A percentile compares a stretch with the other conserved stretches of the same genome.
These are phyloP conservation scores for Kregervanrija delftensis DNA, from an alignment of 805 yeast species.

Conservation along the genomic window DNA sequence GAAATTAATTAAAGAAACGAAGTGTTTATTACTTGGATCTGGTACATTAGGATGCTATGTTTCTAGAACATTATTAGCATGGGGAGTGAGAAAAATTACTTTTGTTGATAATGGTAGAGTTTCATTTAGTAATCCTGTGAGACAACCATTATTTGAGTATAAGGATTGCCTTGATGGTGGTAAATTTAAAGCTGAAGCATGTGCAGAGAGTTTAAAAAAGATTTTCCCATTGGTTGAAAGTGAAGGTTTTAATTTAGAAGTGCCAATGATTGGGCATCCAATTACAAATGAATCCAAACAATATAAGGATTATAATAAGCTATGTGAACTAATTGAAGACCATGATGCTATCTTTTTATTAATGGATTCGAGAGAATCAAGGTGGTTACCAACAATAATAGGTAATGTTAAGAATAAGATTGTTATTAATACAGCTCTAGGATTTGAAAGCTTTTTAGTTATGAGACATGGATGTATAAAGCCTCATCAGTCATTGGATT, in stretches of 20 bases:
- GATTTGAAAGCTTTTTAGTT: constrained; percentile 88
- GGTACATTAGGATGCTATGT: constrained; percentile 96
- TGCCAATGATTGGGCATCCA: constrained; percentile 97
- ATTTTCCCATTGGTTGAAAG: constrained; percentile 76
- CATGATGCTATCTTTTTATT: constrained; percentile 78
- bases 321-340: constrained; percentile 46
- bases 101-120: constrained; percentile 87
- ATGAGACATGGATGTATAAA: constrained; percentile 77
- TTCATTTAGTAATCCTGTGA: constrained; percentile 89
- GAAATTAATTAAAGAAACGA: constrained; percentile 51
- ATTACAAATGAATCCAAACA: constrained; percentile 49
- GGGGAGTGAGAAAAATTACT: constrained; percentile 87
- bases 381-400: constrained; percentile 95
- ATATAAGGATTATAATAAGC: constrained; percentile 40
- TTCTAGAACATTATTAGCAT: constrained; percentile 76
- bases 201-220: constrained; percentile 63
- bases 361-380: constrained; percentile 91
- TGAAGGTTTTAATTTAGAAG: constrained; percentile 57
- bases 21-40: constrained; percentile 80
- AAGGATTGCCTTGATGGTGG: constrained; percentile 79
- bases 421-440: constrained; percentile 89
- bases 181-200: constrained; percentile 65
- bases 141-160: constrained; percentile 83
- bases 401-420: constrained; percentile 60
- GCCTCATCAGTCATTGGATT: constrained; percentile 17